These are phyloP conservation scores for grape (Vitis vinifera) DNA, from an alignment of 164 flowering plant species.

Conservation along the genomic window ASM3070453v1 NC_081808.1:18952501-18953000, in stretches of 20 bases:
- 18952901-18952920: conserved; percentile 44
- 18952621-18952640: conserved; percentile 34
- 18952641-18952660: conserved; percentile 50
- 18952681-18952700: conserved; percentile 76
- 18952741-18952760: not conserved
- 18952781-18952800: conserved; percentile 78
- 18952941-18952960: conserved; percentile 53
- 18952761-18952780: conserved; percentile 49
- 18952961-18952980: conserved; percentile 44
- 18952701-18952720: conserved; percentile 73
- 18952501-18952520: conserved; percentile 65
- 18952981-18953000: conserved; percentile 55
- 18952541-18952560: conserved; percentile 22
- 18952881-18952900: conserved; percentile 79
- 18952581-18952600: conserved; percentile 26
- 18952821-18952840: conserved; percentile 20
- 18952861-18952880: conserved; percentile 66
- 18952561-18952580: conserved; percentile 59
- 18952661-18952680: conserved; percentile 40
- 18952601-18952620: conserved; percentile 44
- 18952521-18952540: conserved; percentile 64
- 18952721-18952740: conserved; percentile 38
- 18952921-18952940: conserved; percentile 30
- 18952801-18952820: conserved; percentile 50
- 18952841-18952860: conserved; percentile 44